Base-by-base conservation (phyloP, 163 green algal species). In the Prototheca wickerhamii region DNA sequence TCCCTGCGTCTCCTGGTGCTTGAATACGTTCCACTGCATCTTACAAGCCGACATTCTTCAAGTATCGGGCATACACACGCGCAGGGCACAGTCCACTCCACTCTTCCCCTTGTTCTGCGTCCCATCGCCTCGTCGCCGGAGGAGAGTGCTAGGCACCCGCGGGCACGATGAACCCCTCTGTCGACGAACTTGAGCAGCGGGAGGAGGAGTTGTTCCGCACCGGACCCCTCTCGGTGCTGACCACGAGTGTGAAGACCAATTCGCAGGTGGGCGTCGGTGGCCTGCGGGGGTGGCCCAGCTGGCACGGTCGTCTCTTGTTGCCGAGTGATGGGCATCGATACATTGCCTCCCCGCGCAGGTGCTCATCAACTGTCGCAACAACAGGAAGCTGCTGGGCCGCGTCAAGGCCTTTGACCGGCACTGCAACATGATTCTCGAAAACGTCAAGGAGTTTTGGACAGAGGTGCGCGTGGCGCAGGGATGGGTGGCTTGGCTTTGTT, bases 391-490 rank as follows among this genome's bases (percentile, higher is more conserved):
- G 44, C 79, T 99, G 28, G 94, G 79, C 1, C 77, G 91, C 10
- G 87, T 99, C 6, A 98, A 98, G 77, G 94, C 94, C 0, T 99
- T 99, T 69, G 94, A 99, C 76, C 75, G 94, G 35, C 94, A 99
- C 79, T 97, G 87, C 81, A 99, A 99, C 85, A 98, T 99, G 93
- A 83, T 99, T 25, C 63, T 99, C 29, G 94, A 99, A 69, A 98
- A 98, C 64, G 94, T 99, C 12, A 97, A 95, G 63, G 94, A 99
- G 77, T 96, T 98, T 83, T 99, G 93, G 93, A 96, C 89, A 49
- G 93, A 99, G 84, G 88, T 94, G 69, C 34, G 73, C 12, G 20
- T 52, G n/a, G n/a, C n/a, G n/a, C n/a, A n/a, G n/a, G n/a, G n/a
- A n/a, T n/a, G 50, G 15, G 17, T 58, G 15, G 15, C 17, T 32